Percentiles rank a stretch among this genome's conserved stretches.
Conservation (phyloP, 345 rosid species). For the Durio zibethinus region DNA sequence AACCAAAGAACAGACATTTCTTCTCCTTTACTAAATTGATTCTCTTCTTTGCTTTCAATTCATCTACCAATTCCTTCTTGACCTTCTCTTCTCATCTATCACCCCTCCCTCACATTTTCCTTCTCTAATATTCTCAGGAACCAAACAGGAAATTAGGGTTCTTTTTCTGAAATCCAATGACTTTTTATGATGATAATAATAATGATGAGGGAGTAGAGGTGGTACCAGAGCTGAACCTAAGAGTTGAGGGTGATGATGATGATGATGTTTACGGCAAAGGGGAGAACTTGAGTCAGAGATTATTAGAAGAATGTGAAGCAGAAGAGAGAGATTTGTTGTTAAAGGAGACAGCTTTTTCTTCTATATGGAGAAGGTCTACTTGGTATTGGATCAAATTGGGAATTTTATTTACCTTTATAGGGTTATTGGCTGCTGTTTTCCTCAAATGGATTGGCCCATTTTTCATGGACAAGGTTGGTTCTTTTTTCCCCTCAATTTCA, state of each 20-base stretch:
- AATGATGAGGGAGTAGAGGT: slow-evolving; percentile 28
- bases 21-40: not conserved
- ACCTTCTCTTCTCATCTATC: not conserved
- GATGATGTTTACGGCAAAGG: slow-evolving; percentile 45
- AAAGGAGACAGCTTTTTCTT: slow-evolving; percentile 18
- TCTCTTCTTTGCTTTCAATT: slow-evolving; percentile 13
- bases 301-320: slow-evolving; percentile 36
- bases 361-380: slow-evolving; percentile 38
- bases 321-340: slow-evolving; percentile 18
- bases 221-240: slow-evolving; percentile 69
- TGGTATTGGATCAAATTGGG: slow-evolving; percentile 75
- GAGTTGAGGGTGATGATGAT: slow-evolving; percentile 32
- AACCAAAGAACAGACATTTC: not conserved
- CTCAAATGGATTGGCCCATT: slow-evolving; percentile 90
- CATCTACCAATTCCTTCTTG: slow-evolving; percentile 28
- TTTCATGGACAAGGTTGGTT: slow-evolving; percentile 77
- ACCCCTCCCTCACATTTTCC: not conserved
- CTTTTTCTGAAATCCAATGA: slow-evolving; percentile 44
- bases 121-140: slow-evolving; percentile 19
- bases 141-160: slow-evolving; percentile 27
- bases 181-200: slow-evolving; percentile 46
- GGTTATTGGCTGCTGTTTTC: slow-evolving; percentile 54
- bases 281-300: slow-evolving; percentile 39
- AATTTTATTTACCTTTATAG: slow-evolving; percentile 44
- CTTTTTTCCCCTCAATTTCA: not conserved